Conservation (phyloP, 768 basidiomycete genomes). For the Lyophyllum semitale region DNA sequence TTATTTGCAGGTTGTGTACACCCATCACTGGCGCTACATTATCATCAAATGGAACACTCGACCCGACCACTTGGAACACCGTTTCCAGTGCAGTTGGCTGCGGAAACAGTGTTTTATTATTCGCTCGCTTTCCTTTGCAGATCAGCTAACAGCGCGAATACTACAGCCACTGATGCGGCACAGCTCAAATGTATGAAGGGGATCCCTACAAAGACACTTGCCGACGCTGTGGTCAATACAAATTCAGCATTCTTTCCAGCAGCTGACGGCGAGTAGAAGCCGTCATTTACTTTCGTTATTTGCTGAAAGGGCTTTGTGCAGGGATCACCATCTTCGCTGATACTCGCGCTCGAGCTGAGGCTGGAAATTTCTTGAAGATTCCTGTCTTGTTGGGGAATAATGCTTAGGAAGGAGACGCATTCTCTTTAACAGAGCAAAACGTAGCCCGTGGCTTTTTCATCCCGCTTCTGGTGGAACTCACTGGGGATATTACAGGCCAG, state of each 20-base stretch:
- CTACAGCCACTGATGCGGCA: constrained; percentile 23
- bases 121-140: too few species aligned
- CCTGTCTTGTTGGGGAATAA: constrained; percentile 25
- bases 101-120: constrained; percentile 23
- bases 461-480: neutral
- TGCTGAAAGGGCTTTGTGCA: neutral
- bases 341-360: constrained; percentile 7
- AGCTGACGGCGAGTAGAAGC: constrained; percentile 25
- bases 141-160: neutral
- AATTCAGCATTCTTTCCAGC: constrained; percentile 26
- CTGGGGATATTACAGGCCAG: neutral
- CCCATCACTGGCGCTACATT: neutral
- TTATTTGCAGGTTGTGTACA: neutral
- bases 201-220: constrained; percentile 26
- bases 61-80: constrained; percentile 27
- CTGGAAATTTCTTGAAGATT: constrained; percentile 14
- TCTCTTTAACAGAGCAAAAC: constrained; percentile 1
- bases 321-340: constrained; percentile 38
- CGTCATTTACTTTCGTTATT: too few species aligned
- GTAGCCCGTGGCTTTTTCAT: constrained; percentile 1
- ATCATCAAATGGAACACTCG: constrained; percentile 4
- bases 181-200: constrained; percentile 36
- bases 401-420: constrained; percentile 24
- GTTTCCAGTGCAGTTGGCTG: constrained; percentile 33
- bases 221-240: constrained; percentile 29